Evolutionary conservation across 495 filamentous ascomycete genomes (phyloP), one percentile per base, ranked within the genome.

Genomic region (Neurospora sp.): DNA sequence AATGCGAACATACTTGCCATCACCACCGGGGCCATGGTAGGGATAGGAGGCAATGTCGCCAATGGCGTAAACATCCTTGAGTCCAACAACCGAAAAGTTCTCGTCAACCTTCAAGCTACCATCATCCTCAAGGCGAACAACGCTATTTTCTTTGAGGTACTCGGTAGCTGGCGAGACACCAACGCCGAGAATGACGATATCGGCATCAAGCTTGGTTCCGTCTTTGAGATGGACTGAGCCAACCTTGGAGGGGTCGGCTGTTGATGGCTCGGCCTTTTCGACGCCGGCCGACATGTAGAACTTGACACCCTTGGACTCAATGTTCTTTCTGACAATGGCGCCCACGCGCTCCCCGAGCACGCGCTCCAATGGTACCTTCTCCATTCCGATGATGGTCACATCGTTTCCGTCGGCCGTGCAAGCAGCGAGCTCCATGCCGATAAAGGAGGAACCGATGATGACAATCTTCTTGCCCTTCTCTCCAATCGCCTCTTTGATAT

Each of bases 11-110:
- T 84, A 84, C 5, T 83, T 85, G 71, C 93, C 91, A 73, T 90
- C 83, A 2, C 91, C 88, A n/a, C 93, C 93, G 0, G 95, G 94
- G 2, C 95, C 94, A 79, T 93, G 88, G 83, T 98, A 99, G 0
- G 95, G 95, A 78, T 93, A 97, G 2, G 94, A 96, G 9, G 96
- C 94, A 71, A 99, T 98, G 79, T 99, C 96, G 69, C 96, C 96
- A 74, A 99, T 91, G 46, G 96, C 96, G 78, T 92, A 98, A 70
- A 97, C 95, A 77, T 93, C 90, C 69, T 91, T 86, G 1, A 94
- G 80, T 4, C 90, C 89, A 0, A 87, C 81, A 18, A 98, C 91
- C 39, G 87, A 85, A 82, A 95, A 98, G 71, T 87, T 82, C 74
- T 93, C 89, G 78, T 97, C 89, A 8, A 91, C 92, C 75, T 85